These are phyloP conservation scores for Oxyria digyna DNA, from an alignment of 148 eudicot genomes.

Conservation along the genomic window DNA sequence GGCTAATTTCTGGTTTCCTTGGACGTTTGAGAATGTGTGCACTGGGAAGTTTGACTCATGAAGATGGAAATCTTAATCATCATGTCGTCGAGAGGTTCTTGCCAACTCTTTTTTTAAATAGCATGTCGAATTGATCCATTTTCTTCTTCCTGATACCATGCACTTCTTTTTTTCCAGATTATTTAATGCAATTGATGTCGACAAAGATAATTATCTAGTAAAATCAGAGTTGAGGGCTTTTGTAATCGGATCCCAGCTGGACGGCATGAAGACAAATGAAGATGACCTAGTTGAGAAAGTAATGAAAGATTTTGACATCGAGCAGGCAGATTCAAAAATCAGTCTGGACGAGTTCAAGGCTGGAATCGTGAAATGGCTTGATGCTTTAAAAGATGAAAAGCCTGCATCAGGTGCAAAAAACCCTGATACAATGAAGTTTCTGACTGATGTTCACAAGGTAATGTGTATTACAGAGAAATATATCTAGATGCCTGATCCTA, in stretches of 20 bases:
- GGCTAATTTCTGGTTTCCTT: conserved; percentile 53
- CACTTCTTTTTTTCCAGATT: conserved; percentile 44
- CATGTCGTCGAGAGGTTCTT: conserved; percentile 29
- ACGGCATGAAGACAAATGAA: conserved; percentile 35
- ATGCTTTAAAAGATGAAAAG: conserved; percentile 26
- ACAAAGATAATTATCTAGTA: conserved; percentile 34
- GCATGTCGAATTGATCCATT: not conserved
- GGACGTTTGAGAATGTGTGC: conserved; percentile 41
- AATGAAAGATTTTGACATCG: conserved; percentile 58
- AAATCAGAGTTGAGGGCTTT: conserved; percentile 51
- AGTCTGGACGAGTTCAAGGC: conserved; percentile 36
- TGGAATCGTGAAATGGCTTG: conserved; percentile 59
- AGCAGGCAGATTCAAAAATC: conserved; percentile 41
- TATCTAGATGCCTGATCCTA: conserved; percentile 30
- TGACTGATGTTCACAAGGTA: conserved; percentile 31
- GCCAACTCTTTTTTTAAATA: not conserved
- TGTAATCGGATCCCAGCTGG: conserved; percentile 49
- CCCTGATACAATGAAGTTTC: conserved; percentile 26
- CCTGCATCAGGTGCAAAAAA: not conserved
- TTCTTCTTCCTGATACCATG: conserved; percentile 1
- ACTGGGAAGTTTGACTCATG: conserved; percentile 39
- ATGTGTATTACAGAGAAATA: not conserved
- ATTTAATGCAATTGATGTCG: conserved; percentile 39
- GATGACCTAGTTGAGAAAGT: conserved; percentile 45
- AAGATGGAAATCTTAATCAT: conserved; percentile 38